Percentiles rank a stretch among this genome's conserved stretches.
These are phyloP conservation scores for Marsdenia floribunda DNA, from an alignment of 257 asterid species.

Conservation along the genomic window DNA sequence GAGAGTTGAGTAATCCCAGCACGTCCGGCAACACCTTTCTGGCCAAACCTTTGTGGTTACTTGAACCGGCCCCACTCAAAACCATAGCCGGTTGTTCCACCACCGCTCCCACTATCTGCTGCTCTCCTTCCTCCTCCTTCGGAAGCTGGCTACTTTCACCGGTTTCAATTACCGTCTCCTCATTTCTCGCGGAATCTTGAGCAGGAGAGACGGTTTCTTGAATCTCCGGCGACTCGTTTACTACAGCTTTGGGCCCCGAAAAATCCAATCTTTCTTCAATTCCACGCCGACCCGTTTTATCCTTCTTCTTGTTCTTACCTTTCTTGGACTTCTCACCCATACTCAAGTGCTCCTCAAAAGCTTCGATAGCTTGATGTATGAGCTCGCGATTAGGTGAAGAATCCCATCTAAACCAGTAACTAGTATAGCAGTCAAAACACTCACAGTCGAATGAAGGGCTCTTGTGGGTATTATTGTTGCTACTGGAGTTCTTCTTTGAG, in stretches of 20 bases:
- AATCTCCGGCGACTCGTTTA: constrained; percentile 14
- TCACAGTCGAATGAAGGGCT: constrained; percentile 56
- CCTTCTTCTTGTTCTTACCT: constrained; percentile 33
- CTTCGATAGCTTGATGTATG: constrained; percentile 72
- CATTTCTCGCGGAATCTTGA: constrained; percentile 11
- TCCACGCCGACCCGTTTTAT: constrained; percentile 41
- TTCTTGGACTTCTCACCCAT: constrained; percentile 24
- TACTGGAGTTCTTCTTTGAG: constrained; percentile 17
- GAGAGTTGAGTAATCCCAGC: constrained; percentile 68
- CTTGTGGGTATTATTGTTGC: constrained; percentile 12
- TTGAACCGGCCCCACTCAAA: constrained; percentile 12
- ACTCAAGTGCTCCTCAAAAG: constrained; percentile 62
- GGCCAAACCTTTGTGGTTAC: constrained; percentile 59
- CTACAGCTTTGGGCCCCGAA: not conserved
- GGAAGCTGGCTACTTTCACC: constrained; percentile 6
- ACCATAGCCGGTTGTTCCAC: constrained; percentile 24
- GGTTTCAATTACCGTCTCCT: constrained; percentile 5
- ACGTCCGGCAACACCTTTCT: constrained; percentile 88
- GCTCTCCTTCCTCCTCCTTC: constrained; percentile 2
- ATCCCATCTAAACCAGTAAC: constrained; percentile 74
- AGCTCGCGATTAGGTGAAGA: constrained; percentile 73
- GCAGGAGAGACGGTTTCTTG: constrained; percentile 11
- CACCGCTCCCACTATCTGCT: not conserved
- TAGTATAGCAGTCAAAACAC: constrained; percentile 67
- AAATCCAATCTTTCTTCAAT: constrained; percentile 11